These are phyloP conservation scores for Stagonosporopsis rhizophila DNA, from an alignment of 2,329 filamentous ascomycete species.

Conservation along the genomic window DNA sequence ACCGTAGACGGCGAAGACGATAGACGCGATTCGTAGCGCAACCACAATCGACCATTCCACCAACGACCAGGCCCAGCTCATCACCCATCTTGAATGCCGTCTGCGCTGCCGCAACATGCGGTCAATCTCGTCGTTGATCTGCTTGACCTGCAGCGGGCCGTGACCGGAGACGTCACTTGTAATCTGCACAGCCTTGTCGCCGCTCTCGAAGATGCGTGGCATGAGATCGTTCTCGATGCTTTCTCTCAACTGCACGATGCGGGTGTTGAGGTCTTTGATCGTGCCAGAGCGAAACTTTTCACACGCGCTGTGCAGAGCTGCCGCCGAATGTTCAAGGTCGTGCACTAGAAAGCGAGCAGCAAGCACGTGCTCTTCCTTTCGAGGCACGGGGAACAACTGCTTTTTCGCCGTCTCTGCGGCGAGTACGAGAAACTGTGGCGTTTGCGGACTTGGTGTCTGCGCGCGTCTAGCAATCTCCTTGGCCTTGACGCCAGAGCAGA, in stretches of 20 bases:
- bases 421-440: slow-evolving; percentile 46
- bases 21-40: slow-evolving; percentile 94
- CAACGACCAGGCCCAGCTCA: slow-evolving; percentile 77
- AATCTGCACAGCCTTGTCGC: slow-evolving; percentile 81
- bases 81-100: slow-evolving; percentile 75
- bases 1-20: slow-evolving; percentile 79
- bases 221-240: slow-evolving; percentile 60
- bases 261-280: slow-evolving; percentile 53
- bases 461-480: slow-evolving; percentile 77
- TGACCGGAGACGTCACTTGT: slow-evolving; percentile 76
- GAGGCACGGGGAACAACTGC: slow-evolving; percentile 54
- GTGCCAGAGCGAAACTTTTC: slow-evolving; percentile 57
- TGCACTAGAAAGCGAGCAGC: slow-evolving; percentile 61
- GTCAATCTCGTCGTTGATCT: slow-evolving; percentile 77
- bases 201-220: slow-evolving; percentile 69
- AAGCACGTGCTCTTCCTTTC: slow-evolving; percentile 61
- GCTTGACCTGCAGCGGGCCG: slow-evolving; percentile 81
- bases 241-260: slow-evolving; percentile 54
- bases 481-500: slow-evolving; percentile 89
- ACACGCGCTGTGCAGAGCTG: slow-evolving; percentile 59
- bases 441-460: slow-evolving; percentile 51
- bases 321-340: slow-evolving; percentile 55
- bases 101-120: slow-evolving; percentile 73
- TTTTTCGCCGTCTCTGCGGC: slow-evolving; percentile 54
- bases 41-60: slow-evolving; percentile 89